Base-by-base conservation (phyloP, 164 flowering plant species). In the Umbilicus rupestris region DNA sequence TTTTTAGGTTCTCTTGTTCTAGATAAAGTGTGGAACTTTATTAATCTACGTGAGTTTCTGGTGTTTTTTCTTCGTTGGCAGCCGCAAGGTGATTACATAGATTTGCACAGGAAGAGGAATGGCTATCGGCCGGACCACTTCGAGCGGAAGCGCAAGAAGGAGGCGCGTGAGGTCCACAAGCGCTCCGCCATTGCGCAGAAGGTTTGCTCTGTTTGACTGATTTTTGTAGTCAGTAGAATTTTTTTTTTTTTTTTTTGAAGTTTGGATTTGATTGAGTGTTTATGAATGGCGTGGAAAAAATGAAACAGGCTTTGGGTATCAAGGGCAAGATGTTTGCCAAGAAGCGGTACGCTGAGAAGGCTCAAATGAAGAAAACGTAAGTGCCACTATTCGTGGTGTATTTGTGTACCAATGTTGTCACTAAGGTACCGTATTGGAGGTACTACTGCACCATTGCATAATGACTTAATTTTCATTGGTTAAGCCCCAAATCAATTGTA, bases 61-160 rank as follows among this genome's bases (percentile, higher is more conserved):
- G 35, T 31, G 7, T 39, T 70, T 31, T 71, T 57, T 24, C 26
- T 39, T 11, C 16, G 58, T 7, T 60, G 59, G 55, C 80, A 93
- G 99, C 96, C 99, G 64, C 99, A 94, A 76, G 99, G 99, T 66
- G 97, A 94, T 83, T 87, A 94, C 76, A 94, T 94, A 35, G 97
- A 94, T 65, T 85, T 85, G 31, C 92, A 85, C 69, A 76, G 82
- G 73, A 94, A 91, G 90, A 75, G 97, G 44, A 57, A 87, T 89
- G 99, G 99, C 26, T 80, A 83, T 60, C 88, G 97, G 72, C 88
- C 16, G 42, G 99, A 94, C 60, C 86, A 86, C 80, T 84, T 83
- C 77, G 96, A 94, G 80, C 84, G 96, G 44, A 89, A 94, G 81
- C 87, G 99, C 55, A 94, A 94, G 94, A 91, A 75, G 80, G 96